phyloP scores from a whole-genome alignment of 345 rosid species.

The Corchorus olitorius region DNA sequence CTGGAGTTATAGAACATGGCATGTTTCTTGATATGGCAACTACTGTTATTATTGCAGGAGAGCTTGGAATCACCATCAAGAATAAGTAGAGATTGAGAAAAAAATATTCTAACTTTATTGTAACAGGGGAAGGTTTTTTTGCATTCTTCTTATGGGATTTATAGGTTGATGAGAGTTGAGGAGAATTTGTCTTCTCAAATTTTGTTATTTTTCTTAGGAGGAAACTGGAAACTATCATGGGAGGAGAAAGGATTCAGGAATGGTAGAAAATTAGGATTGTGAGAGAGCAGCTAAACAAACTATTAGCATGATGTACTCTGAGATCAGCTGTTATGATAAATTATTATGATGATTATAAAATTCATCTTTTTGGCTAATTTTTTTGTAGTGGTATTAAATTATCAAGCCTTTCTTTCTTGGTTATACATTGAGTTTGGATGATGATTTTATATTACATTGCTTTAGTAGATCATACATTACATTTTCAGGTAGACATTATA shows the following conservation, averaged over 20 bases:
- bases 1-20: slow-evolving; percentile 92
- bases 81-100: slow-evolving; percentile 32
- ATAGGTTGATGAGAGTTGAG: slow-evolving; percentile 1
- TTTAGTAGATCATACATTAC: background rate
- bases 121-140: background rate
- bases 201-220: background rate
- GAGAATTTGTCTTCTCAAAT: background rate
- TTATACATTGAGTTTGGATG: background rate
- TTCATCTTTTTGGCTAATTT: background rate
- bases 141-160: background rate
- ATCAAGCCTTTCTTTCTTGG: background rate
- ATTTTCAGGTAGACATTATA: background rate
- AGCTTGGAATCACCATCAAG: slow-evolving; percentile 70
- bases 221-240: background rate
- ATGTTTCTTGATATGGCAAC: slow-evolving; percentile 96
- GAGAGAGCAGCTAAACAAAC: background rate
- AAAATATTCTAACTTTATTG: background rate
- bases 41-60: slow-evolving; percentile 86
- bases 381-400: background rate
- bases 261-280: background rate
- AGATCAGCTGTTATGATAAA: background rate
- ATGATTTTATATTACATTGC: background rate
- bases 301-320: background rate
- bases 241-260: background rate
- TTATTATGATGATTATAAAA: background rate